Conservation (phyloP, 768 basidiomycete species). For the Russula earlei region DNA sequence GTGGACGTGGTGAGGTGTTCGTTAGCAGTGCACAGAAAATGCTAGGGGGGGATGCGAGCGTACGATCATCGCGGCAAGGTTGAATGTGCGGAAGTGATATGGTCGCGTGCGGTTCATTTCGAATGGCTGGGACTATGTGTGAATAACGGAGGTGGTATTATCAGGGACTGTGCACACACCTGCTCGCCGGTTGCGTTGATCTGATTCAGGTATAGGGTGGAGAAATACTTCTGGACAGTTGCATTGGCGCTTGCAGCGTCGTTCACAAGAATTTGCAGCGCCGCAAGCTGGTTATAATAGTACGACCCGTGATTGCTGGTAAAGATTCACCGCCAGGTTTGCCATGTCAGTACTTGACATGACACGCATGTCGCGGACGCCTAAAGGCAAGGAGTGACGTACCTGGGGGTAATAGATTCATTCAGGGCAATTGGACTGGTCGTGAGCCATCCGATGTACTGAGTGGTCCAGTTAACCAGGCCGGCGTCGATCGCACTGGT, state of each 20-base stretch:
- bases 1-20: not conserved
- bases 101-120: conserved; percentile 27
- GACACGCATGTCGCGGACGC: not conserved
- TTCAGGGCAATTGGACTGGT: conserved; percentile 20
- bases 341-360: not conserved
- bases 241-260: conserved; percentile 23
- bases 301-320: conserved; percentile 30
- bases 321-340: not conserved
- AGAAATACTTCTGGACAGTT: conserved; percentile 24
- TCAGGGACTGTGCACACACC: not conserved
- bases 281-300: conserved; percentile 26
- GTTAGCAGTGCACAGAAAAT: not conserved
- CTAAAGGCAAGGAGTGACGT: not conserved
- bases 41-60: not conserved
- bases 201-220: conserved; percentile 23
- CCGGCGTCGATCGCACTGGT: conserved; percentile 22
- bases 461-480: conserved; percentile 23
- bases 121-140: conserved; percentile 20
- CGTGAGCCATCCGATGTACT: conserved; percentile 27
- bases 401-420: conserved; percentile 24
- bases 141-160: too few species aligned
- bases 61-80: conserved; percentile 28
- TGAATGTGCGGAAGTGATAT: conserved; percentile 29
- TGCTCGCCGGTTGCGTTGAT: conserved; percentile 26
- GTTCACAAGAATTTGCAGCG: conserved; percentile 26